Evolutionary conservation across 768 basidiomycete species (phyloP).

Genomic region (Cystofilobasidium capitatum): DNA sequence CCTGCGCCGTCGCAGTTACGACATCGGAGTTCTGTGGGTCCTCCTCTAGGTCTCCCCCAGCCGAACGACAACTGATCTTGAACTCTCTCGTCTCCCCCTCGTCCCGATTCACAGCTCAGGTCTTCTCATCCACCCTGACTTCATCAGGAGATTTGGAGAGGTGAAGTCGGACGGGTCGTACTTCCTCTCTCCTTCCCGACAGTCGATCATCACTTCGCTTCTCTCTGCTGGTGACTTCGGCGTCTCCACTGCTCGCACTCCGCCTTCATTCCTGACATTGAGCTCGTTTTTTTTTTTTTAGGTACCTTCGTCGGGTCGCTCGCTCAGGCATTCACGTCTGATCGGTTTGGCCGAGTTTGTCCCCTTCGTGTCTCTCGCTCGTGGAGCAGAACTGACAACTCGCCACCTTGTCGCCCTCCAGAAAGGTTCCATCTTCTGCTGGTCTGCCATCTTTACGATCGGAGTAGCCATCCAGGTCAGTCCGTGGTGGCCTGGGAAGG

Average conservation of each 20-base stretch:
- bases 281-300: conserved; percentile 37
- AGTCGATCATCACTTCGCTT: conserved; percentile 68
- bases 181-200: conserved; percentile 53
- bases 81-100: not conserved
- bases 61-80: not conserved
- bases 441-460: conserved; percentile 55
- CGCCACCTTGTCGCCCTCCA: not conserved
- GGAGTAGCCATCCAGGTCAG: conserved; percentile 6
- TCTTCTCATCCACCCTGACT: conserved; percentile 71
- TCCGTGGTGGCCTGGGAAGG: no score
- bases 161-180: conserved; percentile 44
- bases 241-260: not conserved
- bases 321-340: conserved; percentile 63
- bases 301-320: conserved; percentile 45
- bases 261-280: not conserved
- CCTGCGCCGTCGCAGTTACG: no score
- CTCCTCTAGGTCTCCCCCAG: no score
- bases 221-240: conserved; percentile 29
- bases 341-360: conserved; percentile 52
- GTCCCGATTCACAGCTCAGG: conserved; percentile 38
- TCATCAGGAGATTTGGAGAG: conserved; percentile 59
- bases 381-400: not conserved
- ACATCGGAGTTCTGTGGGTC: no score
- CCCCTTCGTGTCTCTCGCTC: no score
- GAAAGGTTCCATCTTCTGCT: conserved; percentile 62